Percentiles rank a stretch among this genome's conserved stretches.
Conservation (phyloP, 495 filamentous ascomycete genomes). For the Penicillium lividum region DNA sequence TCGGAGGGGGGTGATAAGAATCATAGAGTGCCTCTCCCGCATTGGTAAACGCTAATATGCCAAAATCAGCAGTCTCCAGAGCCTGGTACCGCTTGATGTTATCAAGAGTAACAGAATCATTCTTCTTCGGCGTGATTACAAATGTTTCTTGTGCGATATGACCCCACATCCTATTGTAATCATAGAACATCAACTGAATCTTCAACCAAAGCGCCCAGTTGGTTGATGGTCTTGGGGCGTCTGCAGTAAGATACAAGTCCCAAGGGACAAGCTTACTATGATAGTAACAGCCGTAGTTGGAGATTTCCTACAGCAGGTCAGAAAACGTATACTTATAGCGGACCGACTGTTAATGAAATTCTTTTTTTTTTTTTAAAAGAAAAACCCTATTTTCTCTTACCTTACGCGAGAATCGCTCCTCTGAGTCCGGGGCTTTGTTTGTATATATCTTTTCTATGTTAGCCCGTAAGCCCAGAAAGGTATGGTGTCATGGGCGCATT, state of each 20-base stretch:
- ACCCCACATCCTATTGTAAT: conserved; percentile 2
- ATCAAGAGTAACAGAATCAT: conserved; percentile 2
- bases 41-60: not conserved
- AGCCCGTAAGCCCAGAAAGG: not conserved
- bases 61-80: conserved; percentile 1
- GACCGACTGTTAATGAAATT: not conserved
- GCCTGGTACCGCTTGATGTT: conserved; percentile 1
- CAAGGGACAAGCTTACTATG: not conserved
- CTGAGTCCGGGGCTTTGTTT: not conserved
- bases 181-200: conserved; percentile 4
- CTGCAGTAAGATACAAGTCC: conserved; percentile 1
- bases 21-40: conserved; percentile 1
- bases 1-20: not conserved
- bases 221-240: conserved; percentile 2
- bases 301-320: not conserved
- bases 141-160: conserved; percentile 2
- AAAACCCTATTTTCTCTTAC: not conserved
- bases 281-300: conserved; percentile 1
- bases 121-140: not conserved
- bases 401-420: not conserved
- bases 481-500: not conserved
- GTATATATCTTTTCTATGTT: not conserved
- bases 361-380: too few species aligned
- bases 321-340: not conserved
- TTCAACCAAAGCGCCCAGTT: conserved; percentile 4